Percentiles rank a stretch among this genome's conserved stretches.
Evolutionary conservation across 1,284 basidiomycete genomes (phyloP).

Genomic region (Vanrija sp.): DNA sequence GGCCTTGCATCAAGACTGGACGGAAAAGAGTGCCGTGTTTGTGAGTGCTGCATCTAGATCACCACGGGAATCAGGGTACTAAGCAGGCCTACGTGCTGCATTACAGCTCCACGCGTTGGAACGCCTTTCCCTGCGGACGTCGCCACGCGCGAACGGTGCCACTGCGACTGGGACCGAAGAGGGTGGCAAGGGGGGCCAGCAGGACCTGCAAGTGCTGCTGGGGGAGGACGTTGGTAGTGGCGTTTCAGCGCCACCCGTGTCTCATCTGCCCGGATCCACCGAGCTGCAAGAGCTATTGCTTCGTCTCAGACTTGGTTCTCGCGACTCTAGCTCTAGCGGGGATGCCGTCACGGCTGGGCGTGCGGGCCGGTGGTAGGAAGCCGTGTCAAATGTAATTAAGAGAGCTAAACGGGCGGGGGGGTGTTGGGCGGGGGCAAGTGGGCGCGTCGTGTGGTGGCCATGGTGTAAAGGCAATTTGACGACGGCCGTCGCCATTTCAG

Average conservation of each 20-base stretch:
- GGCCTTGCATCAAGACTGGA: slow-evolving; percentile 57
- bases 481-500: too few species aligned
- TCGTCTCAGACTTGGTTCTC: slow-evolving; percentile 16
- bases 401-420: background rate
- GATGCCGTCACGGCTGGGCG: background rate
- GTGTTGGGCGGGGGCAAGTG: background rate
- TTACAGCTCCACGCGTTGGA: slow-evolving; percentile 38
- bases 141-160: background rate
- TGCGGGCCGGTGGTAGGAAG: background rate
- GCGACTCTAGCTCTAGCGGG: too few species aligned
- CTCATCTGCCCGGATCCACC: slow-evolving; percentile 1
- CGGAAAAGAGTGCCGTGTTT: slow-evolving; percentile 56
- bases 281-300: slow-evolving; percentile 28
- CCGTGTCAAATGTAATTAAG: too few species aligned
- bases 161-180: background rate
- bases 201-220: slow-evolving; percentile 29
- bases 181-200: slow-evolving; percentile 5
- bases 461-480: background rate
- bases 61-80: background rate
- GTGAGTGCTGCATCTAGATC: slow-evolving; percentile 52
- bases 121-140: slow-evolving; percentile 31
- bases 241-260: background rate
- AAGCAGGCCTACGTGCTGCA: background rate
- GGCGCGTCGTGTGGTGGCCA: background rate
- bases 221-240: slow-evolving; percentile 8